Evolutionary conservation across 768 basidiomycete species (phyloP), one percentile per base, ranked within the genome.

Genomic region (Suillus paluster): DNA sequence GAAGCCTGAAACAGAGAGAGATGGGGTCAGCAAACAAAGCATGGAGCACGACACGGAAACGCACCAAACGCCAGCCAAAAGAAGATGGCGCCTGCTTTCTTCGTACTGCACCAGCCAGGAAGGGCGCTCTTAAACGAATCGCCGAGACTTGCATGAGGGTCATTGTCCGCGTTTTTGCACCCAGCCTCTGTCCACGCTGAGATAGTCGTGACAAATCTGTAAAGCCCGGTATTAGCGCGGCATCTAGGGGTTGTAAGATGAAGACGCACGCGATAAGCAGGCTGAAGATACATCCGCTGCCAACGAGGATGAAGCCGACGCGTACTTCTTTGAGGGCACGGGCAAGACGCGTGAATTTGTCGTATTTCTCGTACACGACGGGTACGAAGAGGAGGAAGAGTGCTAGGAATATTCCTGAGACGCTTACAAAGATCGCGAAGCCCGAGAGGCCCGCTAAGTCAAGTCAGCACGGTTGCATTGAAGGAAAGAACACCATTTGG

Each of bases 161-260:
- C 95, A 4, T 91, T 86, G 57, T 80, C 79, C 1, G 94, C 73
- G 64, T 97, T 81, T 75, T 97, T 97, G 80, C 95, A 98, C 0
- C 95, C 95, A 1, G 91, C 76, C 71, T 95, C 79, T 17, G 95
- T 94, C 88, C 91, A 97, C 1, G 92, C 93, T 59, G 89, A 92
- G 52, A 91, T 91, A 1, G 91, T 91, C 0, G 86, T 84, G 59
- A 89, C 82, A 69, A 92, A 91, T 11, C 91, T 91, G 59, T 21
- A 63, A n/a, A 33, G 34, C 19, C 27, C 27, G 41, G 67, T 21
- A 53, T 74, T 59, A 75, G 59, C 53, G 49, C 60, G 53, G 42
- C 54, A 50, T 25, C 61, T 41, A 39, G n/a, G 56, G 27, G 46
- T 19, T 41, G 23, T 64, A n/a, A 45, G 61, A 53, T 39, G 49